Conservation (phyloP, 2,329 filamentous ascomycete genomes). For the Aspergillus eucalypticola region DNA sequence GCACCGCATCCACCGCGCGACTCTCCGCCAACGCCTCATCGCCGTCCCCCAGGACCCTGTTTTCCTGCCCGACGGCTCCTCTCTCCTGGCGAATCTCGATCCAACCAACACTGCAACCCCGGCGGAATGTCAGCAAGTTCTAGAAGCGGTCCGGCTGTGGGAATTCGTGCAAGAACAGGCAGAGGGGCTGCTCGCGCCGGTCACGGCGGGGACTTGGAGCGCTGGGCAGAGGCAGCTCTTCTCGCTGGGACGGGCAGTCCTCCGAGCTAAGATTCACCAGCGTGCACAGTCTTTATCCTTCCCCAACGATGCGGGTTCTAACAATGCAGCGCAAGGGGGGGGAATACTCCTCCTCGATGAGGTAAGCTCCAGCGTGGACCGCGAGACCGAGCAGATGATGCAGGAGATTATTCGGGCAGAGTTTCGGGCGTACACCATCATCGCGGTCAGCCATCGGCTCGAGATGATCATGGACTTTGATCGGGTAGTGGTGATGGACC, state of each 20-base stretch:
- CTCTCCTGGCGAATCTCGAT: slow-evolving; percentile 49
- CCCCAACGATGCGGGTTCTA: not conserved
- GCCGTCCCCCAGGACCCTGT: slow-evolving; percentile 57
- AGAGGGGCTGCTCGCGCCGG: not conserved
- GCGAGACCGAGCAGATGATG: slow-evolving; percentile 20
- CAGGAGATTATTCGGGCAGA: slow-evolving; percentile 28
- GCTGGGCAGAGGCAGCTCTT: slow-evolving; percentile 11
- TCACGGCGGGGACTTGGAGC: slow-evolving; percentile 5
- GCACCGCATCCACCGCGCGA: slow-evolving; percentile 41
- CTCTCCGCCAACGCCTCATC: slow-evolving; percentile 52
- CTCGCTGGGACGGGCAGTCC: slow-evolving; percentile 4
- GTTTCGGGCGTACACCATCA: slow-evolving; percentile 31
- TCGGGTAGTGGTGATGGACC: slow-evolving; percentile 28
- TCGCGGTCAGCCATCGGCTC: slow-evolving; percentile 33
- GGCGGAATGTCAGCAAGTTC: not conserved
- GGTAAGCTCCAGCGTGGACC: slow-evolving; percentile 17
- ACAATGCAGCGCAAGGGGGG: not conserved
- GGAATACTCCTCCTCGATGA: slow-evolving; percentile 28
- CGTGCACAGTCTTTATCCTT: too few species aligned
- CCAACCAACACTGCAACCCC: slow-evolving; percentile 26
- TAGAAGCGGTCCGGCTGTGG: not conserved
- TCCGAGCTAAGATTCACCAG: not conserved
- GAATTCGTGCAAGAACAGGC: slow-evolving; percentile 3
- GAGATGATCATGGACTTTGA: slow-evolving; percentile 32
- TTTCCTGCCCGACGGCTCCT: slow-evolving; percentile 51